Percentiles rank a stretch among this genome's conserved stretches.
phyloP scores from a whole-genome alignment of 2,329 filamentous ascomycete species.

The Fusarium citri region DNA sequence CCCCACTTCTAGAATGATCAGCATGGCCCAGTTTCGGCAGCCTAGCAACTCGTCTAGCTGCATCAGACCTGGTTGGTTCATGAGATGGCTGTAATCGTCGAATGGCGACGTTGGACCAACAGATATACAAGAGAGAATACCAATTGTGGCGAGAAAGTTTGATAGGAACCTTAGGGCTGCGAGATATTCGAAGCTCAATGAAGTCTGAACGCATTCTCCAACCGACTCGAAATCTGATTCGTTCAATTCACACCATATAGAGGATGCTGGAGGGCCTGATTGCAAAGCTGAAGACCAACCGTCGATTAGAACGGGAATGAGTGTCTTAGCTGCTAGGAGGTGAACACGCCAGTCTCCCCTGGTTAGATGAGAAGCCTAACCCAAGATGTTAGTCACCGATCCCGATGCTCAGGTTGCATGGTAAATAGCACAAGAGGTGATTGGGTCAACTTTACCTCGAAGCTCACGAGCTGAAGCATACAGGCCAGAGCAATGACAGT shows the following conservation, averaged over 20 bases:
- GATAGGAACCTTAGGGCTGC: background rate
- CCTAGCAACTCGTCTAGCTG: background rate
- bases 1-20: background rate
- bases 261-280: background rate
- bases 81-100: background rate
- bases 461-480: background rate
- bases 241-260: background rate
- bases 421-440: background rate
- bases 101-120: background rate
- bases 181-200: background rate
- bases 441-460: background rate
- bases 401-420: background rate
- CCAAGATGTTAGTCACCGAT: background rate
- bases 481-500: background rate
- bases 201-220: background rate
- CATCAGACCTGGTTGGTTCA: background rate
- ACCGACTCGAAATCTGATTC: background rate
- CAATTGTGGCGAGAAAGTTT: background rate
- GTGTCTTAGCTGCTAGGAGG: background rate
- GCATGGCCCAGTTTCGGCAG: background rate
- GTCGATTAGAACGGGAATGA: background rate
- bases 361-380: background rate
- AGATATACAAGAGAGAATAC: background rate
- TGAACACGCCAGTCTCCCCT: background rate
- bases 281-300: background rate